Conservation (phyloP, 2,329 filamentous ascomycete genomes). For the Metarhizium sp. region DNA sequence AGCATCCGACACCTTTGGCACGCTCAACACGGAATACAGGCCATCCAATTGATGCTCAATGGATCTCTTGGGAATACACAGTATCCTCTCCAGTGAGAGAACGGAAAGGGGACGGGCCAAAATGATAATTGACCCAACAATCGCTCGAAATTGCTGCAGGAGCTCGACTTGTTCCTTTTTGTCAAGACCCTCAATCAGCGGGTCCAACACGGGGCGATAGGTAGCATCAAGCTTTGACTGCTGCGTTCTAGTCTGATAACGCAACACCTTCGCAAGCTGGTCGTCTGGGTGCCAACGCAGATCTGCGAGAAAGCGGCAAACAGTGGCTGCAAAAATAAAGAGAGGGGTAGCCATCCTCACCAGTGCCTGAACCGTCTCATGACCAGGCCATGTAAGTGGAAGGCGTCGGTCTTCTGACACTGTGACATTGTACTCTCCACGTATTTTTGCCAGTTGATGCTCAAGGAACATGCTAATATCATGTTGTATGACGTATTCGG, state of each 20-base stretch:
- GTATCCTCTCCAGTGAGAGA: neutral
- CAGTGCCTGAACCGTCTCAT: neutral
- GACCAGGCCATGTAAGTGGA: neutral
- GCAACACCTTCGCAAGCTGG: too few relatives aligned
- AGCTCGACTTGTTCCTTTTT: neutral
- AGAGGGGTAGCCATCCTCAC: too few relatives aligned
- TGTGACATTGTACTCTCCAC: neutral
- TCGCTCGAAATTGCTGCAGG: neutral
- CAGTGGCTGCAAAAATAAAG: too few relatives aligned
- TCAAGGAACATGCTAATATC: slow-evolving; percentile 20
- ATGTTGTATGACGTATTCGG: slow-evolving; percentile 16
- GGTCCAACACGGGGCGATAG: too few relatives aligned
- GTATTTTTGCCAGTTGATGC: neutral
- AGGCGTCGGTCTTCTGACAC: neutral
- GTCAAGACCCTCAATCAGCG: too few relatives aligned
- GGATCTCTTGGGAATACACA: too few relatives aligned
- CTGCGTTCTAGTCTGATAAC: too few relatives aligned
- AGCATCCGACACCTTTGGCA: neutral
- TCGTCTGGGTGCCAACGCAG: too few relatives aligned
- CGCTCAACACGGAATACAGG: too few relatives aligned
- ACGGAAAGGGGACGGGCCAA: neutral
- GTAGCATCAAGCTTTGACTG: too few relatives aligned
- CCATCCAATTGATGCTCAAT: too few relatives aligned
- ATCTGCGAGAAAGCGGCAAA: too few relatives aligned
- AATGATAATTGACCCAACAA: neutral